phyloP scores from a whole-genome alignment of 371 early-diverging fungal species.

The Mucor lusitanicus region DNA sequence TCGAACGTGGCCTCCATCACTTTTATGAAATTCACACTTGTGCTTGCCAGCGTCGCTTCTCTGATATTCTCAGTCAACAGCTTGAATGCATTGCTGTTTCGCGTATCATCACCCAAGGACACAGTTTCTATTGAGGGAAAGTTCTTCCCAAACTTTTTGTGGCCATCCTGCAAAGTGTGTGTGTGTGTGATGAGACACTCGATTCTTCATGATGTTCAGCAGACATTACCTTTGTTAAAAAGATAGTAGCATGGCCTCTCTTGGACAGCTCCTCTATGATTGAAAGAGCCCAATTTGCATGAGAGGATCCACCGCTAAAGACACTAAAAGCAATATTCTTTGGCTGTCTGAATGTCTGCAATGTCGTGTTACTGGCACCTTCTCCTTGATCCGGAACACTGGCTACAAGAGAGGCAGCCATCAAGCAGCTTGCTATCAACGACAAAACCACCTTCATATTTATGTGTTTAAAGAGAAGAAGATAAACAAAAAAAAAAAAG shows the following conservation, averaged over 20 bases:
- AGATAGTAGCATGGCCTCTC: conserved; percentile 2
- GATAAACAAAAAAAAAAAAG: no score
- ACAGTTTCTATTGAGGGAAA: background rate
- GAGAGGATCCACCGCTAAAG: conserved; percentile 5
- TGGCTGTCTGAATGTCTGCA: no score
- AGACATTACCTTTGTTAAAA: conserved; percentile 9
- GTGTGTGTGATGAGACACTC: no score
- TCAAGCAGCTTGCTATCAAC: no score
- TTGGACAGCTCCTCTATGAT: background rate
- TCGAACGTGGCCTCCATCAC: background rate
- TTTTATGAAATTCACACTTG: background rate
- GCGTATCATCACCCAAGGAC: background rate
- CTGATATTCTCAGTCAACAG: background rate
- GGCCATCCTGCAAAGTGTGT: no score
- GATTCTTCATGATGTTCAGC: no score
- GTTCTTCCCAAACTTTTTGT: no score
- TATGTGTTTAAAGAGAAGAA: no score
- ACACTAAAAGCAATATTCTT: conserved; percentile 6
- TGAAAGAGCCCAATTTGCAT: conserved; percentile 5
- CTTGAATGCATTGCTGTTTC: background rate
- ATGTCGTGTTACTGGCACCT: no score
- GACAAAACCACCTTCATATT: no score
- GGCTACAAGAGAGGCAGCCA: no score
- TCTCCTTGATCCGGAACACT: no score
- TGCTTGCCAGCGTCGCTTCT: background rate